phyloP scores from a whole-genome alignment of 116 monocot genomes.

The Trichopus zeylanicus region DNA sequence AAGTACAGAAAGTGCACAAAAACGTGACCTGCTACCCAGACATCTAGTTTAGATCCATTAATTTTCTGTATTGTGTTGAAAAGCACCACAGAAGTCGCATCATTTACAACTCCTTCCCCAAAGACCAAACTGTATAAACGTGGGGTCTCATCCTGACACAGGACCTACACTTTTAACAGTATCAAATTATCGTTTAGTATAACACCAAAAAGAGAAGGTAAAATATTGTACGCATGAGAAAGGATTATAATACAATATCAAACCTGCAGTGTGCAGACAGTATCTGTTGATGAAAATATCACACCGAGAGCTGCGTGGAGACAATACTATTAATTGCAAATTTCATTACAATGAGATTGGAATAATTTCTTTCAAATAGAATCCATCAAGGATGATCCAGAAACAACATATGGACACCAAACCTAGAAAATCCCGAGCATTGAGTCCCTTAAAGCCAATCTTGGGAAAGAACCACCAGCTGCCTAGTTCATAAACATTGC shows the following conservation, averaged over 20 bases:
- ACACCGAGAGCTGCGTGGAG: constrained; percentile 51
- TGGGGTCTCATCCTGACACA: constrained; percentile 66
- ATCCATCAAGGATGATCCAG: not conserved
- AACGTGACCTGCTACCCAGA: constrained; percentile 24
- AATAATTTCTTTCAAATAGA: not conserved
- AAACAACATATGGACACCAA: constrained; percentile 6
- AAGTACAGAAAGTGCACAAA: constrained; percentile 59
- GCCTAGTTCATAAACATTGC: constrained; percentile 22
- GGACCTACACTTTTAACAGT: constrained; percentile 50
- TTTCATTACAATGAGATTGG: not conserved
- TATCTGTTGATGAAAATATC: constrained; percentile 77
- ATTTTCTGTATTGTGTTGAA: constrained; percentile 55
- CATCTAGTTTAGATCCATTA: constrained; percentile 38
- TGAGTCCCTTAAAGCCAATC: constrained; percentile 52
- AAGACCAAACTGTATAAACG: constrained; percentile 71
- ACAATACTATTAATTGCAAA: not conserved
- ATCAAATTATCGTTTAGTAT: no score
- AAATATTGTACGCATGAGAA: no score
- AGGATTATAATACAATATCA: not conserved
- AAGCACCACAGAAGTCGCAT: constrained; percentile 61
- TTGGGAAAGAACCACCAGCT: constrained; percentile 73
- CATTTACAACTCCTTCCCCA: constrained; percentile 83
- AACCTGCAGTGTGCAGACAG: constrained; percentile 69
- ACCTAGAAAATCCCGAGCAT: constrained; percentile 64
- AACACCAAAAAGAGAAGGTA: no score